These are phyloP conservation scores for Pelargonium fulgidum DNA, from an alignment of 441 rosid species.

Conservation along the genomic window DNA sequence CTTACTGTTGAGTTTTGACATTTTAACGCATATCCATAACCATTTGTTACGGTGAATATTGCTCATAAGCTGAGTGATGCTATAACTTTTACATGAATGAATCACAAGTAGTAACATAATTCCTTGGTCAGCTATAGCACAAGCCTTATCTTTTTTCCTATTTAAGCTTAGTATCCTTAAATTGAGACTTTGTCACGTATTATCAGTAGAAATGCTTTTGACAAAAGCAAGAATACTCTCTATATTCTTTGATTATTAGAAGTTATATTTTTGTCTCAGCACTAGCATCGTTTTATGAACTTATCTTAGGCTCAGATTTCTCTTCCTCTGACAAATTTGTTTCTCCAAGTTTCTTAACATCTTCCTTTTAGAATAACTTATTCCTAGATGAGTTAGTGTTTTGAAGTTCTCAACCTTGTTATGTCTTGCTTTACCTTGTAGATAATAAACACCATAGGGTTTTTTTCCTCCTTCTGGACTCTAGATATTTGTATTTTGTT, in stretches of 20 bases:
- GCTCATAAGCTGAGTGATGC: neutral
- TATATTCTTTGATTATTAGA: neutral
- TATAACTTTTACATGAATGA: neutral
- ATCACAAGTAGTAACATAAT: neutral
- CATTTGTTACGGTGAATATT: constrained; percentile 7
- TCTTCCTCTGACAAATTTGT: neutral
- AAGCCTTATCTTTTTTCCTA: neutral
- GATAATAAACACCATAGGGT: neutral
- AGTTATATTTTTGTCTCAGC: neutral
- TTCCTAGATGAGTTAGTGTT: neutral
- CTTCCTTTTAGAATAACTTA: neutral
- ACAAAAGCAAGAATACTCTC: neutral
- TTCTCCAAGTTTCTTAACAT: neutral
- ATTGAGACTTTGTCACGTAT: neutral
- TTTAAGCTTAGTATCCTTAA: neutral
- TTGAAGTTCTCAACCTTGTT: neutral
- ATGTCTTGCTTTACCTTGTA: neutral
- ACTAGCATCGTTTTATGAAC: neutral
- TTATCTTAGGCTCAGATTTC: neutral
- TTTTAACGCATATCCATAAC: neutral
- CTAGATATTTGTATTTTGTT: neutral
- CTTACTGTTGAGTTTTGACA: neutral
- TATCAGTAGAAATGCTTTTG: neutral
- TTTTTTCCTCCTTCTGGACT: neutral
- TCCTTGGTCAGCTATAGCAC: neutral